Conservation (phyloP, 352 stramenopile species). For the Phytophthora multivora region DNA sequence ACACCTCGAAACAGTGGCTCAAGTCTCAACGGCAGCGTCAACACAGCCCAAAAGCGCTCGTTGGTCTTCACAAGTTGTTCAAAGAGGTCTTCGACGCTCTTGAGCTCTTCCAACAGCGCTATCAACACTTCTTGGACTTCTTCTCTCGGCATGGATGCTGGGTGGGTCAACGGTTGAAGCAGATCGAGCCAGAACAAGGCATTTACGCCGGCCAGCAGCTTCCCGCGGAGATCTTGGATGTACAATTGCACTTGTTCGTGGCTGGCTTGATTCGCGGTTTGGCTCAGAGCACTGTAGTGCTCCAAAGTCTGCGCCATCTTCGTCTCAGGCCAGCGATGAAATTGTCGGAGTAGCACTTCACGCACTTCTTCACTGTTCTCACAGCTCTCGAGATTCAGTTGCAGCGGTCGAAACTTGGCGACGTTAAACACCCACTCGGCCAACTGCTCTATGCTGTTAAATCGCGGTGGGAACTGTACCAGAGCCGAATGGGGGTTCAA, state of each 20-base stretch:
- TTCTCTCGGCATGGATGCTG: conserved; percentile 5
- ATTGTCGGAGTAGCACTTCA: conserved; percentile 30
- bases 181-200: conserved; percentile 36
- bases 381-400: conserved; percentile 20
- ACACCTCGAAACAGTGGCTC: conserved; percentile 35
- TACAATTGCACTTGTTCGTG: conserved; percentile 35
- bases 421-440: conserved; percentile 26
- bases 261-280: conserved; percentile 15
- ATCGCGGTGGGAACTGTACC: background rate
- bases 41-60: conserved; percentile 13
- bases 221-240: conserved; percentile 24
- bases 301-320: conserved; percentile 12
- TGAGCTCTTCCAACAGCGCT: conserved; percentile 29
- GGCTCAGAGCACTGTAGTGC: conserved; percentile 4
- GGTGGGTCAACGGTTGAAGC: conserved; percentile 19
- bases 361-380: conserved; percentile 25
- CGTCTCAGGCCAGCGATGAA: conserved; percentile 34
- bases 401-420: conserved; percentile 24
- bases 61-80: conserved; percentile 17
- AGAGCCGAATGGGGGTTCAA: too few species aligned
- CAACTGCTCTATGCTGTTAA: conserved; percentile 11
- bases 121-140: conserved; percentile 23
- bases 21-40: conserved; percentile 36
- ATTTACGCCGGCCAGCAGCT: conserved; percentile 14
- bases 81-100: conserved; percentile 23